Evolutionary conservation across 148 eudicot genomes (phyloP).

Genomic region (Beta vulgaris): DNA sequence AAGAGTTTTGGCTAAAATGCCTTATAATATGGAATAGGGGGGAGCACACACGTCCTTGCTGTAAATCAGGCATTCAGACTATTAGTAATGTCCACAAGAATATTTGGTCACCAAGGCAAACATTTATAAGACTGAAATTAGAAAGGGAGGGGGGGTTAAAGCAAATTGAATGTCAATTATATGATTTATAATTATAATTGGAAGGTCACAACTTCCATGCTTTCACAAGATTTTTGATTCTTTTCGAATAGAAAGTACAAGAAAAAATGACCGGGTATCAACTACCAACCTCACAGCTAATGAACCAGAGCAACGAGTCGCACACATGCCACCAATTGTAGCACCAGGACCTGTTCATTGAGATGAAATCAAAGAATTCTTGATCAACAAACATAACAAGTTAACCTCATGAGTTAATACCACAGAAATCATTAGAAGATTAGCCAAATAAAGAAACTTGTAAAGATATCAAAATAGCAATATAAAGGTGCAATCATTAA

Average conservation of each 20-base stretch:
- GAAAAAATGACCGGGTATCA: conserved; percentile 1
- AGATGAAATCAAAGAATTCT: not conserved
- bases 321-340: conserved; percentile 99
- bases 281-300: conserved; percentile 85
- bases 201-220: too few species aligned
- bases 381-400: conserved; percentile 3
- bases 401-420: not conserved
- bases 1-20: too few species aligned
- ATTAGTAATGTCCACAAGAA: not conserved
- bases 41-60: not conserved
- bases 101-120: not conserved
- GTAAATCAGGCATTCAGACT: not conserved
- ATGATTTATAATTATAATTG: too few species aligned
- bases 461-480: conserved; percentile 2
- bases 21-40: too few species aligned
- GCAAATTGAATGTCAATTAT: too few species aligned
- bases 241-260: not conserved
- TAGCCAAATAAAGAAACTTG: not conserved
- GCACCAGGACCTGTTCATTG: conserved; percentile 88
- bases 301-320: conserved; percentile 98
- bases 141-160: too few species aligned
- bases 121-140: not conserved
- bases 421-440: not conserved
- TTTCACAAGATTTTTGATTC: not conserved
- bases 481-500: not conserved